phyloP scores from a whole-genome alignment of 805 yeast species.

The Cyberlindnera galapagoensis region DNA sequence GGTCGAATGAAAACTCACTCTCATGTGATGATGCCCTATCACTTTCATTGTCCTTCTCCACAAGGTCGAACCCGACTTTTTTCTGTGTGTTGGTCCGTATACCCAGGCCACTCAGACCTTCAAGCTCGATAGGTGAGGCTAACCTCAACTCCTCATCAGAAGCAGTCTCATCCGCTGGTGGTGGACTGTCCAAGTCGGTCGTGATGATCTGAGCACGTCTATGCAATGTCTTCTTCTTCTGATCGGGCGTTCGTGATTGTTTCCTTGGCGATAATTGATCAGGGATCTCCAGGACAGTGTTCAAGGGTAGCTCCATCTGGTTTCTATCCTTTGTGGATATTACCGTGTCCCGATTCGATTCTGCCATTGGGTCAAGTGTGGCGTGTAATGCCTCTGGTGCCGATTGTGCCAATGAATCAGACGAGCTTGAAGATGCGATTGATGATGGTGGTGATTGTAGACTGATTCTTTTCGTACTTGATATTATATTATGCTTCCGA shows the following conservation, averaged over 20 bases:
- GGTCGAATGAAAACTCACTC: conserved; percentile 45
- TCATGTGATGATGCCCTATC: conserved; percentile 7
- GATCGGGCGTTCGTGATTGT: not conserved
- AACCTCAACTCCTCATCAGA: conserved; percentile 1
- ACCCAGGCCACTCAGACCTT: not conserved
- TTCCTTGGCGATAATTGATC: conserved; percentile 3
- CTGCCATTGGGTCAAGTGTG: too few species aligned
- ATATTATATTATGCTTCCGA: not conserved
- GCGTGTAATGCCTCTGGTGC: conserved; percentile 2
- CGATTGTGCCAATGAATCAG: too few species aligned
- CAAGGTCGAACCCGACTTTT: not conserved
- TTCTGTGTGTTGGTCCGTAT: not conserved
- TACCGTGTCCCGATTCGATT: too few species aligned
- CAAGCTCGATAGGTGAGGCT: conserved; percentile 4
- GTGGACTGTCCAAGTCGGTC: conserved; percentile 9
- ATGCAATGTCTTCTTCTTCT: conserved; percentile 15
- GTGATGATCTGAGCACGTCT: conserved; percentile 23
- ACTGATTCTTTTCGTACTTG: conserved; percentile 3
- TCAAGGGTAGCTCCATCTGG: conserved; percentile 11
- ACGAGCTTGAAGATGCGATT: conserved; percentile 4
- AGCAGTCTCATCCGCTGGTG: too few species aligned
- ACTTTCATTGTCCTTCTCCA: conserved; percentile 2
- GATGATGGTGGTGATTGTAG: conserved; percentile 5
- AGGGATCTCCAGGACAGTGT: conserved; percentile 19
- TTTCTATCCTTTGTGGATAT: too few species aligned